Base-by-base conservation (phyloP, 805 yeast genomes). In the Candida stauntonica region DNA sequence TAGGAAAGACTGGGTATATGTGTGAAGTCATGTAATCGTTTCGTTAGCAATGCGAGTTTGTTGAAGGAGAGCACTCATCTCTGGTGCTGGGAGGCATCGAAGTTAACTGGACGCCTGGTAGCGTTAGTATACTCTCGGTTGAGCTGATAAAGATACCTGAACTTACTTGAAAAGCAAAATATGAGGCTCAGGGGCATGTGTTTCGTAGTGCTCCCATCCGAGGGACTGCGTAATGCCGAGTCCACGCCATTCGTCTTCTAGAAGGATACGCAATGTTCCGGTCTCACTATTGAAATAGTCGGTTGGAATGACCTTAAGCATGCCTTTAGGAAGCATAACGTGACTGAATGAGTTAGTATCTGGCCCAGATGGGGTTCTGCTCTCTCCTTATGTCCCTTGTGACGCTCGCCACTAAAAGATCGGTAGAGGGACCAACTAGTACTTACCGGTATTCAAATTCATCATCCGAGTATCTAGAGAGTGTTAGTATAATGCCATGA, bases 211-310 rank as follows among this genome's bases (percentile, higher is more conserved):
- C 38, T 75, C 93, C 99, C 99, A 93, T 1, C 99, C 99, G 44
- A 93, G 68, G 26, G 95, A 85, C 62, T 93, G 99, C 6, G 98
- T 93, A 54, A 93, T 88, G 3, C 99, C 99, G 35, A 93, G 67
- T 1, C 97, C 98, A 61, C 99, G 74, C 99, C 99, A 93, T 63
- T 93, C 99, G 50, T 93, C 98, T 61, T 93, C 99, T 34, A 84
- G 64, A 28, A 93, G 67, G 31, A 93, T 86, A 49, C 96, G 79
- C 51, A 93, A 70, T 0, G 99, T 93, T 5, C 98, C 98, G 3
- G 95, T 86, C 42, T 89, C 95, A 2, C 88, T 79, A 55, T 84
- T 82, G 70, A 93, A 93, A 58, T 89, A 94, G 58, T 94, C 99
- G 29, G 81, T 77, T 8, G 99, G 99, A 41, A 94, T 87, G 23